Base-by-base conservation (phyloP, 1,284 basidiomycete species). In the Phlebopus sp. region DNA sequence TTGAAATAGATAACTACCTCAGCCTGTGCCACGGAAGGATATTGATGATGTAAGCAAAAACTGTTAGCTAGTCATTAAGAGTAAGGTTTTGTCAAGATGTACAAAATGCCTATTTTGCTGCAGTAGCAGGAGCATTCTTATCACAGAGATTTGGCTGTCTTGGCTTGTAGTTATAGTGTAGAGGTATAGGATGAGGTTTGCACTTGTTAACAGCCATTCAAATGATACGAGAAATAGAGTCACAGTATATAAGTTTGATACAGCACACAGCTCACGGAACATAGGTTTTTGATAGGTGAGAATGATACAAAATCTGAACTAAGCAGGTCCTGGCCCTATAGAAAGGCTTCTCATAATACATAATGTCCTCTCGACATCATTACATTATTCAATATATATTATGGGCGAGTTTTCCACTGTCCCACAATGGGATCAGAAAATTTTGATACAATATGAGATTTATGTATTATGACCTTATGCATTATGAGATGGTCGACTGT, bases 41-140 rank as follows among this genome's bases (percentile, higher is more conserved):
- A 53, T 1, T 41, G 32, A 37, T 65, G 23, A 57, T 32, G 15
- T 42, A 66, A 1, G 36, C 43, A 29, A 59, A 50, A 25, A 66
- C 56, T 10, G 46, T 52, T 17, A 64, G 15, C 63, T 59, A 63
- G 40, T 66, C 58, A 47, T 40, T n/a, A 25, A 60, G 52, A 9
- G 63, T 66, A 17, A 65, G 58, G 37, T 62, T 61, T 35, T 52
- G 43, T 7, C n/a, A 8, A 15, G 43, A 37, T 11, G 2, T 23
- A 10, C 14, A 14, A 9, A 7, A 5, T 19, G 17, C 14, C 5
- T 25, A 15, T 11, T 39, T 23, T 37, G 27, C 25, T 11, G 36
- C 30, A n/a, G 44, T 39, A n/a, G 9, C 2, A 27, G 44, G 36
- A 29, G 27, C 25, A 17, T 32, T 36, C 14, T 38, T 38, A n/a